Conservation (phyloP, 106 monocot species). For the Dendrobium huoshanense region DNA sequence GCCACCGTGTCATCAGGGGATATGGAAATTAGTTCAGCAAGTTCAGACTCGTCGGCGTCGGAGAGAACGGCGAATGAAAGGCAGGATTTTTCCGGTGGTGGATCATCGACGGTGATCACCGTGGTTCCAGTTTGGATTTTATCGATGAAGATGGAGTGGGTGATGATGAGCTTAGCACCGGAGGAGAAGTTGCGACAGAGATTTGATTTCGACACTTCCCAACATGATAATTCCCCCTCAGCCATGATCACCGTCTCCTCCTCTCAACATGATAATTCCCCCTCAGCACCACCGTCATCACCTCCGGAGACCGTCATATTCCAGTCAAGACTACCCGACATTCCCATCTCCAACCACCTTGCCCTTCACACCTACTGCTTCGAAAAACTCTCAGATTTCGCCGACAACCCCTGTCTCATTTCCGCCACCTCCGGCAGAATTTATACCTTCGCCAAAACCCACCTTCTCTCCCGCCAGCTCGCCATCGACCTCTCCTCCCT, state of each 20-base stretch:
- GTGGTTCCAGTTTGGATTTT: slow-evolving; percentile 30
- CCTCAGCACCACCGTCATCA: neutral
- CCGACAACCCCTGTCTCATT: slow-evolving; percentile 68
- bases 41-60: slow-evolving; percentile 11
- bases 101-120: slow-evolving; percentile 49
- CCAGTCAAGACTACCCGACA: slow-evolving; percentile 68
- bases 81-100: slow-evolving; percentile 30
- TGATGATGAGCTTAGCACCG: slow-evolving; percentile 48
- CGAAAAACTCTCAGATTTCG: slow-evolving; percentile 20
- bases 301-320: slow-evolving; percentile 25
- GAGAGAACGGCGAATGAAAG: slow-evolving; percentile 24
- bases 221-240: too few relatives aligned
- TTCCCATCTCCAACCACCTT: slow-evolving; percentile 50
- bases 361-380: slow-evolving; percentile 84
- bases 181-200: slow-evolving; percentile 7
- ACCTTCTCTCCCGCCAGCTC: slow-evolving; percentile 34
- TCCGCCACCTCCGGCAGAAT: slow-evolving; percentile 28
- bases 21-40: slow-evolving; percentile 25
- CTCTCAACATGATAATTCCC: neutral
- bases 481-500: slow-evolving; percentile 49
- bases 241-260: slow-evolving; percentile 10
- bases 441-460: slow-evolving; percentile 60
- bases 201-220: too few relatives aligned
- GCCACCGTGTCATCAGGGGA: slow-evolving; percentile 48
- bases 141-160: slow-evolving; percentile 51